Evolutionary conservation across 2,329 filamentous ascomycete genomes (phyloP).

Genomic region (Setomelanomma holmii): DNA sequence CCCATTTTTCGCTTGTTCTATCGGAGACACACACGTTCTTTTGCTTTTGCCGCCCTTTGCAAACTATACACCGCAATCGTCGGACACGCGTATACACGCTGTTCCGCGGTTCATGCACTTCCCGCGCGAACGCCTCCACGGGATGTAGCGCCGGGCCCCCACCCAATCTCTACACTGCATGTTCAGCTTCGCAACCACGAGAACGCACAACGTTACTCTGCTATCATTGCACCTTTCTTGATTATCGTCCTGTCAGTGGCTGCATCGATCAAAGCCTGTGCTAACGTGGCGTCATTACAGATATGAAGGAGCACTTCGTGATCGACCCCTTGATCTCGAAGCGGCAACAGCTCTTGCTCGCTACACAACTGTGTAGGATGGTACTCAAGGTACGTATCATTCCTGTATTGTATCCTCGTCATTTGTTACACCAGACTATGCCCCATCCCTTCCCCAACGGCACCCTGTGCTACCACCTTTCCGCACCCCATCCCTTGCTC

Average conservation of each 20-base stretch:
- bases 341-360: conserved; percentile 93
- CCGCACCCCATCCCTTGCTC: conserved; percentile 19
- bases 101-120: conserved; percentile 25
- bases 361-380: conserved; percentile 97
- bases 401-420: conserved; percentile 26
- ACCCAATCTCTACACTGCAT: conserved; percentile 25
- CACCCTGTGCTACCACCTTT: conserved; percentile 12
- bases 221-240: conserved; percentile 12
- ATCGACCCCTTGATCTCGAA: conserved; percentile 99
- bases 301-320: conserved; percentile 98
- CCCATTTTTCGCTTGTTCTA: conserved; percentile 5
- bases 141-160: conserved; percentile 30
- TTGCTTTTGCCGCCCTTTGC: conserved; percentile 22
- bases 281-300: conserved; percentile 51
- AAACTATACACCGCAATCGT: conserved; percentile 11
- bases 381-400: conserved; percentile 60
- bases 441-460: conserved; percentile 14
- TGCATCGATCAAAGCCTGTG: conserved; percentile 17
- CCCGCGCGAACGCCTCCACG: conserved; percentile 25
- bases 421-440: conserved; percentile 12
- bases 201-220: conserved; percentile 16
- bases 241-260: conserved; percentile 14
- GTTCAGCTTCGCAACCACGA: conserved; percentile 16
- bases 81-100: conserved; percentile 22
- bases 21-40: conserved; percentile 12